Evolutionary conservation across 768 basidiomycete species (phyloP), one percentile per base, ranked within the genome.

Genomic region (Pisolithus albus): DNA sequence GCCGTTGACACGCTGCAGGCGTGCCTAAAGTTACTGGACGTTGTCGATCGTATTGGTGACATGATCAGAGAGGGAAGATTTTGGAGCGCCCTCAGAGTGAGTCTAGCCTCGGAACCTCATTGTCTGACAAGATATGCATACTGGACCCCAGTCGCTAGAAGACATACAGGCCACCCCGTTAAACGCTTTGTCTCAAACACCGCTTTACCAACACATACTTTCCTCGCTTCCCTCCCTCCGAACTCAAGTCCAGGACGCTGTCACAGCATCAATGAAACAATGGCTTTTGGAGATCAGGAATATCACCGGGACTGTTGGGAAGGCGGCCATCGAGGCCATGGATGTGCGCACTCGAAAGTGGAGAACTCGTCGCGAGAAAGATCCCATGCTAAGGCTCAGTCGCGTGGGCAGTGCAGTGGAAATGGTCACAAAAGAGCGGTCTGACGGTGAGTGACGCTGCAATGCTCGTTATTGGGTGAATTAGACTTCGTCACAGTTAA

Each of bases 281-380:
- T 99, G 96, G 96, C 71, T 99, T 24, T 80, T 96, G 45, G 94
- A 98, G 61, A 92, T 97, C 48, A 76, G 96, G 52, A 92, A 96
- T 59, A 78, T 87, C 52, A 90, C 89, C 48, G 82, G 84, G 2
- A 79, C 85, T 47, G 88, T 99, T 7, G 96, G 96, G 4, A 78
- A 77, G 56, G 78, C 90, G 4, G 94, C 94, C 3, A 78, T 93
- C 41, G 92, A 97, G 58, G 82, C 83, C 13, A 97, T 98, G 92
- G 88, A 92, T 47, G 64, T 71, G 24, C 81, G 96, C 26, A 82
- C 82, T 18, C 77, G 86, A 61, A 80, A 87, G 55, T 99, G 93
- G 93, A 80, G 84, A 64, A 66, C 77, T 39, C 81, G 86, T 61
- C 78, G 90, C 55, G 93, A 95, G 64, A 88, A 83, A 64, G 93